phyloP scores from a whole-genome alignment of 345 rosid genomes.

The Pseudoturritis turrita region DNA sequence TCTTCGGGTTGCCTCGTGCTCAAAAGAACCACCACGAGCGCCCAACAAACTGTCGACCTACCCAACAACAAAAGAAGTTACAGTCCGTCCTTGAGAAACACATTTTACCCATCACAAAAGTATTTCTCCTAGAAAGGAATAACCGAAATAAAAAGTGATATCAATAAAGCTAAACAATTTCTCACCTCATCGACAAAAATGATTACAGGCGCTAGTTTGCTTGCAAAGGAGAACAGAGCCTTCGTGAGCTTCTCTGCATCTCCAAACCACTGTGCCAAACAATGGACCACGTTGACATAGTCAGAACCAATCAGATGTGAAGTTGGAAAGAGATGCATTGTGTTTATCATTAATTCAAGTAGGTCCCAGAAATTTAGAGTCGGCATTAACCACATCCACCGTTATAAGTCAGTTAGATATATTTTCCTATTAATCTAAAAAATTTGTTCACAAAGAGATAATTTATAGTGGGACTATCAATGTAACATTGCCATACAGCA shows the following conservation, averaged over 20 bases:
- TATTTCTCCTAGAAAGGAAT: neutral
- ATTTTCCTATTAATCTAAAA: neutral
- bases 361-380: neutral
- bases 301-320: conserved; percentile 12
- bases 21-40: conserved; percentile 93
- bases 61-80: neutral
- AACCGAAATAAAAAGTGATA: neutral
- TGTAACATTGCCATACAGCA: neutral
- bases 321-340: neutral
- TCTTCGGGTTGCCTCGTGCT: conserved; percentile 97
- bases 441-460: neutral
- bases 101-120: neutral
- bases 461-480: neutral
- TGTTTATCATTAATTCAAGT: neutral
- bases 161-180: neutral
- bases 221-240: conserved; percentile 93
- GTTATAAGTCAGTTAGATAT: neutral
- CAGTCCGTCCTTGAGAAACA: neutral
- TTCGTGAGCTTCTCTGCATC: conserved; percentile 98
- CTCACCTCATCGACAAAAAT: conserved; percentile 97
- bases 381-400: neutral
- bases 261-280: conserved; percentile 84
- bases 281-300: neutral
- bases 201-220: conserved; percentile 88
- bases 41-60: conserved; percentile 98